Evolutionary conservation across 768 basidiomycete species (phyloP).

Genomic region (Leccinellum rugosiceps): DNA sequence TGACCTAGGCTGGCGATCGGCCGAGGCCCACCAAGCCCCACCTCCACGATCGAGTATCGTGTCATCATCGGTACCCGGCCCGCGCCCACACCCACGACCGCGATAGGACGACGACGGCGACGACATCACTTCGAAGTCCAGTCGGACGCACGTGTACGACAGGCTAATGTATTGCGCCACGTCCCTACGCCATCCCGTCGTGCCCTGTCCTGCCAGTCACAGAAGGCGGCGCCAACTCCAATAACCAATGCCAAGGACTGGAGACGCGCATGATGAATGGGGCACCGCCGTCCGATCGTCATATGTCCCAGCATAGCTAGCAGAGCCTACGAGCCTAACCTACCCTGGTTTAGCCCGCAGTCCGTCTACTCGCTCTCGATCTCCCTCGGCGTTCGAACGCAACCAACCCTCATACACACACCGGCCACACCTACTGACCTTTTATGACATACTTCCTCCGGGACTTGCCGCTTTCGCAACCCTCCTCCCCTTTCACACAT

Average conservation of each 20-base stretch:
- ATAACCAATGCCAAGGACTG: background rate
- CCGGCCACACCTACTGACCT: background rate
- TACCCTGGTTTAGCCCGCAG: background rate
- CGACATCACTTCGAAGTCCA: background rate
- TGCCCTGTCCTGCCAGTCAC: background rate
- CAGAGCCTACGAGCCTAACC: background rate
- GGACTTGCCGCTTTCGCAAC: background rate
- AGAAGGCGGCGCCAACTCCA: background rate
- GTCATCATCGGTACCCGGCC: background rate
- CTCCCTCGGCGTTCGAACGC: background rate
- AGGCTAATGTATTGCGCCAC: background rate
- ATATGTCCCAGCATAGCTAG: background rate
- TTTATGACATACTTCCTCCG: background rate
- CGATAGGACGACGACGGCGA: background rate
- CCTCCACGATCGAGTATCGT: background rate
- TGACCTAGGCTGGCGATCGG: background rate
- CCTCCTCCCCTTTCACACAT: background rate
- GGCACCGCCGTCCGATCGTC: background rate
- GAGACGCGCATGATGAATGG: background rate
- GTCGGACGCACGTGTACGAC: background rate
- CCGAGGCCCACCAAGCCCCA: background rate
- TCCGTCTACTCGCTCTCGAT: background rate
- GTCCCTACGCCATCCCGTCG: background rate
- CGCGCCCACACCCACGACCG: background rate
- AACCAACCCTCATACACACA: conserved; percentile 19